Conservation (phyloP, 129 eudicot genomes). For the Glebionis coronaria region DNA sequence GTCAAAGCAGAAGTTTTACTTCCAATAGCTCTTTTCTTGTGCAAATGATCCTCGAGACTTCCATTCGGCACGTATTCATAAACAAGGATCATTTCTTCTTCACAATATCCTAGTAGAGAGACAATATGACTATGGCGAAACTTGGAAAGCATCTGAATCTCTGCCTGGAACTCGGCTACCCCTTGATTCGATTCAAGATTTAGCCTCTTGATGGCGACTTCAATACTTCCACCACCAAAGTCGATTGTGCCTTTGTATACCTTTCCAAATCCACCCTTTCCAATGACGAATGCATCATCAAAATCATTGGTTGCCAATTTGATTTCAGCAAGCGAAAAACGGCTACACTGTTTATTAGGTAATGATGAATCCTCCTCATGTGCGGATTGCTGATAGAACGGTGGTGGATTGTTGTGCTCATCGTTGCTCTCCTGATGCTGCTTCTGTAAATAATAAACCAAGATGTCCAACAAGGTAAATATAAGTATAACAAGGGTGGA, state of each 20-base stretch:
- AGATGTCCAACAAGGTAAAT: neutral
- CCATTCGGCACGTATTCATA: no score
- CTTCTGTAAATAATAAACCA: constrained; percentile 9
- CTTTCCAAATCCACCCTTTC: constrained; percentile 21
- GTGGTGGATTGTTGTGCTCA: neutral
- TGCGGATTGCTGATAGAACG: neutral
- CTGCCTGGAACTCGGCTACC: no score
- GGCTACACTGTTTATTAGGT: neutral
- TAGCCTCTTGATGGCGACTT: no score
- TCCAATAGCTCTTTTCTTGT: no score
- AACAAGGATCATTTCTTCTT: no score
- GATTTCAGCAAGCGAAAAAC: constrained; percentile 1
- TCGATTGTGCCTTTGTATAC: neutral
- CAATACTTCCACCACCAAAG: no score
- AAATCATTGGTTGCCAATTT: constrained; percentile 18
- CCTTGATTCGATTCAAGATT: no score
- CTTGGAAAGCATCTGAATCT: no score
- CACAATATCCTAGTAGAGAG: no score
- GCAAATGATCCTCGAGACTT: no score
- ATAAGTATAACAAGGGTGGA: constrained; percentile 1
- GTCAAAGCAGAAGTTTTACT: no score
- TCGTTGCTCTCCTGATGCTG: neutral
- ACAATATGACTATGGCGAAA: no score
- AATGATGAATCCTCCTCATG: neutral
- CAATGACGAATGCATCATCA: constrained; percentile 11